Conservation (phyloP, 768 basidiomycete species). For the Serendipita indica region DNA sequence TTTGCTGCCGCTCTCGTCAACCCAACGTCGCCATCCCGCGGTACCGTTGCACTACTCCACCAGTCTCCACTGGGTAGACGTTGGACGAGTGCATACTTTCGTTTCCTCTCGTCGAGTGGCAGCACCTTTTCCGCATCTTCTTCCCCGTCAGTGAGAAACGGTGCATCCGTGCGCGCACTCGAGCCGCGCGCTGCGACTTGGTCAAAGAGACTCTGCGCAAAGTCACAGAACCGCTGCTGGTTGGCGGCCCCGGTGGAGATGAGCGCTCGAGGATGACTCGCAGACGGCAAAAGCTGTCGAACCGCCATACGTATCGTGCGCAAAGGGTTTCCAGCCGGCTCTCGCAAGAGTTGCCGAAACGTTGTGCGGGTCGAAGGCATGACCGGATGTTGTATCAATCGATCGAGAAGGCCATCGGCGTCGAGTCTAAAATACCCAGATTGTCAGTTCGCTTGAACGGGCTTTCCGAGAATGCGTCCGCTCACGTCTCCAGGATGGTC, state of each 20-base stretch:
- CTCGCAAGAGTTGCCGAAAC: constrained; percentile 41
- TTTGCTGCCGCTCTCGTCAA: constrained; percentile 30
- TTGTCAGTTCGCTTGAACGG: constrained; percentile 10
- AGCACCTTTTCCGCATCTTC: constrained; percentile 7
- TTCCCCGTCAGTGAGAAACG: constrained; percentile 16
- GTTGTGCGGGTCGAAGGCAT: constrained; percentile 34
- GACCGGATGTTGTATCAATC: constrained; percentile 41
- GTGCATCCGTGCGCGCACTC: constrained; percentile 23
- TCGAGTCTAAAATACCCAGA: constrained; percentile 35
- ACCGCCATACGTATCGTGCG: constrained; percentile 49
- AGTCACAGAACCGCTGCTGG: constrained; percentile 59
- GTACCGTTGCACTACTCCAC: constrained; percentile 54
- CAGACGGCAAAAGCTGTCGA: constrained; percentile 50
- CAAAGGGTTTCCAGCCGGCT: constrained; percentile 39
- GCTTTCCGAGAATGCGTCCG: not conserved
- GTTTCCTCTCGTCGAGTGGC: constrained; percentile 19
- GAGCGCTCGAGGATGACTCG: constrained; percentile 48
- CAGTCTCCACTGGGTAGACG: constrained; percentile 61
- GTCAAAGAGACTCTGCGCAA: constrained; percentile 56
- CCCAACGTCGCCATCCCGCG: constrained; percentile 25
- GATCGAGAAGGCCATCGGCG: constrained; percentile 62
- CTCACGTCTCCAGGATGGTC: constrained; percentile 43
- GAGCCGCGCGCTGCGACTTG: constrained; percentile 41
- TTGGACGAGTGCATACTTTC: constrained; percentile 64
- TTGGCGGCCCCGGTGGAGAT: constrained; percentile 48